Conservation (phyloP, 768 basidiomycete genomes). For the Termitomyces sp. region DNA sequence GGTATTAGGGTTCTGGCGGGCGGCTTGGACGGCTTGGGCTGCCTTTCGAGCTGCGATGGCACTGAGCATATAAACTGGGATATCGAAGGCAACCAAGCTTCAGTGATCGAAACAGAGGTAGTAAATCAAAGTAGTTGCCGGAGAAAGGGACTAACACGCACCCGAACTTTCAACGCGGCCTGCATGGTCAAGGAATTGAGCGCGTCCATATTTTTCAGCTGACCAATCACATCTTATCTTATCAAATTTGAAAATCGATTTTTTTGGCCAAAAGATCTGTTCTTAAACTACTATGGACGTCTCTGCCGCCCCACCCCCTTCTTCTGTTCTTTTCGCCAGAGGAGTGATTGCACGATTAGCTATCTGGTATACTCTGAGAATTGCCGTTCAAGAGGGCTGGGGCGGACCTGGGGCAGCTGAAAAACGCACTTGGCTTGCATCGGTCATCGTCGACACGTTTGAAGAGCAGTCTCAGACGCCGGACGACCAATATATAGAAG, state of each 20-base stretch:
- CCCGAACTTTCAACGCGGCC: not conserved
- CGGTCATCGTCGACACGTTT: constrained; percentile 76
- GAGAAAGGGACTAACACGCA: not conserved
- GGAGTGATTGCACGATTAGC: constrained; percentile 80
- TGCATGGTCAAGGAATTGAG: not conserved
- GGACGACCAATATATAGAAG: constrained; percentile 78
- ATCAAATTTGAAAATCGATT: not conserved
- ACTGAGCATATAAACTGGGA: constrained; percentile 52
- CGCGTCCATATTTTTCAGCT: constrained; percentile 1
- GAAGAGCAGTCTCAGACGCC: constrained; percentile 46
- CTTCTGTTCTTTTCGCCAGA: constrained; percentile 76
- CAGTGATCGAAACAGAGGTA: not conserved
- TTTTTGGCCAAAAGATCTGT: not conserved
- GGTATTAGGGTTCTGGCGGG: constrained; percentile 13
- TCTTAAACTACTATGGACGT: constrained; percentile 15
- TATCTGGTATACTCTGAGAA: constrained; percentile 80
- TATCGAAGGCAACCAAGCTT: not conserved
- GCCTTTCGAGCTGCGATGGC: constrained; percentile 73
- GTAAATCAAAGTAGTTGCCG: not conserved
- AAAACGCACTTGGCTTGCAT: constrained; percentile 86
- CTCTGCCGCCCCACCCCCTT: constrained; percentile 32
- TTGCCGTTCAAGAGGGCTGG: constrained; percentile 86
- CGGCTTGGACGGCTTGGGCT: constrained; percentile 43
- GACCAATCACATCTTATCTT: constrained; percentile 11
- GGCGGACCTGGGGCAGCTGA: constrained; percentile 68